Conservation (phyloP, 139 green algal species). For the Spirogloea muscicola region DNA sequence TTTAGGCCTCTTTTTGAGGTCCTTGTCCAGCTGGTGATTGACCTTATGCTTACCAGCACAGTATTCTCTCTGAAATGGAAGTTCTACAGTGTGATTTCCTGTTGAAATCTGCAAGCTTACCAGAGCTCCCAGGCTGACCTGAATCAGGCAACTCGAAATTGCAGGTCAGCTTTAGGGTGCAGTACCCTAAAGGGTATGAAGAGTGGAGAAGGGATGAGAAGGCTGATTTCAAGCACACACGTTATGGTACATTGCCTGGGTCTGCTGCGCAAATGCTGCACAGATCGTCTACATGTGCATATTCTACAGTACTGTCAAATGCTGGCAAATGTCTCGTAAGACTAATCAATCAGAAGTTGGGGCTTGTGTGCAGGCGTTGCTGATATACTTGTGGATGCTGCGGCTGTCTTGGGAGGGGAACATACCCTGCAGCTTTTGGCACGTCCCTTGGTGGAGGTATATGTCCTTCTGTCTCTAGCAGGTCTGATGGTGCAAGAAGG, state of each 20-base stretch:
- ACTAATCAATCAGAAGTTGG: too few species aligned
- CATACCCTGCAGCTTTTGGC: slow-evolving; percentile 25
- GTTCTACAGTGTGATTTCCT: neutral
- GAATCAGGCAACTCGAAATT: neutral
- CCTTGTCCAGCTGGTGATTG: slow-evolving; percentile 64
- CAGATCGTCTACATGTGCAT: too few species aligned
- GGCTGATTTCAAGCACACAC: slow-evolving; percentile 64
- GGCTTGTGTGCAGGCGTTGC: slow-evolving; percentile 46
- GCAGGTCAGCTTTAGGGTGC: slow-evolving; percentile 40
- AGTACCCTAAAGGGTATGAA: slow-evolving; percentile 52
- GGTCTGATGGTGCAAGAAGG: neutral
- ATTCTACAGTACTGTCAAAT: too few species aligned
- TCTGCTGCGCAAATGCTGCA: too few species aligned
- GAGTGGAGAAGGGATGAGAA: slow-evolving; percentile 61
- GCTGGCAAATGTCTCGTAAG: too few species aligned
- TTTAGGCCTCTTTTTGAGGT: slow-evolving; percentile 71
- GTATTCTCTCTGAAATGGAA: neutral
- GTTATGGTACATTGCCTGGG: slow-evolving; percentile 56
- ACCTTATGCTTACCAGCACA: neutral
- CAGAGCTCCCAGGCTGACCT: neutral
- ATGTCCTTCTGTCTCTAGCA: neutral
- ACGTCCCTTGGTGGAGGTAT: slow-evolving; percentile 37
- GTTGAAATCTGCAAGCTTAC: neutral
- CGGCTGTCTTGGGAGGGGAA: slow-evolving; percentile 44
- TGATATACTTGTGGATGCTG: slow-evolving; percentile 68